These are phyloP conservation scores for Candida sanyaensis DNA, from an alignment of 1,139 yeast species.

Conservation along the genomic window DNA sequence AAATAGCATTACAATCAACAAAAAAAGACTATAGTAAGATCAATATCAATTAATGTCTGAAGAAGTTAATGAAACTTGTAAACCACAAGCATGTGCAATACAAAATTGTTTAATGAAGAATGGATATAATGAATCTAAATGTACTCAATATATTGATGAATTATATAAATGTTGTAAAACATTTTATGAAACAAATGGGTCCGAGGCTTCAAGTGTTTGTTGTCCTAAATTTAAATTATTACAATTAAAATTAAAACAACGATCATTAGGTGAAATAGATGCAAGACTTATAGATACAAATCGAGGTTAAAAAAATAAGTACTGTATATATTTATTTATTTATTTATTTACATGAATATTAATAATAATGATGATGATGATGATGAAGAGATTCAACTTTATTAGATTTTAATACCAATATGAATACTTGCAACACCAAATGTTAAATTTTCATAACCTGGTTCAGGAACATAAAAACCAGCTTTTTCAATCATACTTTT, in stretches of 20 bases:
- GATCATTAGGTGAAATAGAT: conserved; percentile 53
- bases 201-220: conserved; percentile 58
- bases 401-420: conserved; percentile 79
- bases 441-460: conserved; percentile 93
- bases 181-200: conserved; percentile 55
- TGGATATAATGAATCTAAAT: conserved; percentile 62
- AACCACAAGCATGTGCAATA: conserved; percentile 68
- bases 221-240: conserved; percentile 64
- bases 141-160: conserved; percentile 58
- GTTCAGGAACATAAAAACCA: conserved; percentile 84
- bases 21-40: too few relatives aligned
- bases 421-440: conserved; percentile 97
- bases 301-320: background rate
- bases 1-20: too few relatives aligned
- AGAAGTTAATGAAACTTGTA: conserved; percentile 49
- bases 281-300: conserved; percentile 42
- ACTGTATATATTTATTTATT: background rate
- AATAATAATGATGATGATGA: background rate
- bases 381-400: background rate
- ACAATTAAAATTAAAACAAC: conserved; percentile 57
- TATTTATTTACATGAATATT: background rate
- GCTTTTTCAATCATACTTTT: conserved; percentile 92
- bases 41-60: background rate
- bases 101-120: conserved; percentile 60
- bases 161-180: conserved; percentile 62